Conservation (phyloP, 495 filamentous ascomycete species). For the Terfezia claveryi region DNA sequence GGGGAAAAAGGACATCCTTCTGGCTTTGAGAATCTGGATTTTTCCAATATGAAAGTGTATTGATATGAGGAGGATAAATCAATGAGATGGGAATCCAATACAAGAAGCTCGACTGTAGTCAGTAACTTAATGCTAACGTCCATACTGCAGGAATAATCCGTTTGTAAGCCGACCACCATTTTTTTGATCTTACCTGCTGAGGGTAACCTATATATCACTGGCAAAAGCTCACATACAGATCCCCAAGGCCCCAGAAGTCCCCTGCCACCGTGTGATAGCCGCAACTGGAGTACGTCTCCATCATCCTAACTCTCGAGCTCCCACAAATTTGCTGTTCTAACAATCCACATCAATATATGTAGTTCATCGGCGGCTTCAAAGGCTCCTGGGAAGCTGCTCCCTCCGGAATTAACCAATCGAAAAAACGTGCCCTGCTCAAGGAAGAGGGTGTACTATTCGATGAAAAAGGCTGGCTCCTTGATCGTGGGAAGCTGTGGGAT, state of each 20-base stretch:
- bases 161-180: too few relatives aligned
- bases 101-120: too few relatives aligned
- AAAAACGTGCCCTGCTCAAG: conserved; percentile 26
- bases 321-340: background rate
- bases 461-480: conserved; percentile 23
- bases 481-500: conserved; percentile 21
- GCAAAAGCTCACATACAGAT: conserved; percentile 21
- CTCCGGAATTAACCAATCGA: conserved; percentile 23
- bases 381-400: conserved; percentile 29
- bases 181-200: too few relatives aligned
- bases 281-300: conserved; percentile 15
- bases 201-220: too few relatives aligned
- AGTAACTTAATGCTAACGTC: too few relatives aligned
- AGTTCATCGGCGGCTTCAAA: conserved; percentile 27
- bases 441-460: conserved; percentile 30
- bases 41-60: too few relatives aligned
- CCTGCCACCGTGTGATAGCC: conserved; percentile 27
- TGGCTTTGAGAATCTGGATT: too few relatives aligned
- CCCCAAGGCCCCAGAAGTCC: conserved; percentile 43
- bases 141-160: too few relatives aligned
- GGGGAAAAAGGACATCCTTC: too few relatives aligned
- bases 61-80: too few relatives aligned
- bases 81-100: too few relatives aligned
- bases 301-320: background rate
- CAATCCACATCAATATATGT: background rate